Evolutionary conservation across 371 early-diverging fungal species (phyloP).

Genomic region (Batkoa obscura): DNA sequence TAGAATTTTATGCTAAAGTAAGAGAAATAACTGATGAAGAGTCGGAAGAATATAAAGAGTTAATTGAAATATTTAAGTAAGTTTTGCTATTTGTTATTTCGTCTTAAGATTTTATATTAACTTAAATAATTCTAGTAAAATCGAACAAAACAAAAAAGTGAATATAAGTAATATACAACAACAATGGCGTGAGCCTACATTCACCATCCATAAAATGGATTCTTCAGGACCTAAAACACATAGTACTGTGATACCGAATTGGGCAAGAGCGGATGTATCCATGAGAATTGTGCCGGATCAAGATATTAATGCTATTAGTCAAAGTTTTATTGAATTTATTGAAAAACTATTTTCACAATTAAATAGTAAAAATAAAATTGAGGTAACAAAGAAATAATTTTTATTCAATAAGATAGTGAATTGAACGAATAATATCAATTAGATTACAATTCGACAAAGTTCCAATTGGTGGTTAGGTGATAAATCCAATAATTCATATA

Average conservation of each 20-base stretch:
- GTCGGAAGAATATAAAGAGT: conserved; percentile 17
- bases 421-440: neutral
- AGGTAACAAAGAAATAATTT: conserved; percentile 10
- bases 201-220: conserved; percentile 61
- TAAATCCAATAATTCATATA: conserved; percentile 37
- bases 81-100: conserved; percentile 20
- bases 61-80: conserved; percentile 8
- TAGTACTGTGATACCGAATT: conserved; percentile 47
- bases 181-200: conserved; percentile 59
- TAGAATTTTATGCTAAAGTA: conserved; percentile 38
- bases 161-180: conserved; percentile 37
- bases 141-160: conserved; percentile 17
- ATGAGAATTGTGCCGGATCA: conserved; percentile 73
- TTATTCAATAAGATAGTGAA: neutral
- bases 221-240: conserved; percentile 43
- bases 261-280: conserved; percentile 47
- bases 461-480: conserved; percentile 73
- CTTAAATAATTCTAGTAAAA: conserved; percentile 5
- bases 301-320: conserved; percentile 32
- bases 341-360: conserved; percentile 24
- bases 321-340: conserved; percentile 30
- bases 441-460: conserved; percentile 33
- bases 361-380: conserved; percentile 28
- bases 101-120: neutral
- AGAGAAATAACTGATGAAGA: conserved; percentile 25